A percentile compares a stretch with the other conserved stretches of the same genome.
Evolutionary conservation across 306 rosid species (phyloP).

Genomic region (Acacia acuminata): DNA sequence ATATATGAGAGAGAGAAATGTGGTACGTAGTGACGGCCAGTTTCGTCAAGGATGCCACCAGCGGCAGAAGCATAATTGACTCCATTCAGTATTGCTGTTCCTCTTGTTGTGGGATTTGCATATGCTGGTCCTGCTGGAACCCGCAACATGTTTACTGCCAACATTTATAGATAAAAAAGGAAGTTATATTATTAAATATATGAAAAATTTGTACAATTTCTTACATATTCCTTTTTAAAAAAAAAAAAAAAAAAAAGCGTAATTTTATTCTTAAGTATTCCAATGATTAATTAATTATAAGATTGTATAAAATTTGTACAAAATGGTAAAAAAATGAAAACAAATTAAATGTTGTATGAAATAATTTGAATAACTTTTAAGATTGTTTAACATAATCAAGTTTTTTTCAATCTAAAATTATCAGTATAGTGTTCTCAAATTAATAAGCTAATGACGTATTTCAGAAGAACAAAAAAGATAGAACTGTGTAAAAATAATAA

Average conservation of each 20-base stretch:
- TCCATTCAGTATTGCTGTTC: slow-evolving; percentile 53
- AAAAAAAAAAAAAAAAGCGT: too few relatives aligned
- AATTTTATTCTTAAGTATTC: too few relatives aligned
- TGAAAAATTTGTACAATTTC: too few relatives aligned
- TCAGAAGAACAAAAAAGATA: background rate
- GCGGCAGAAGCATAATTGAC: slow-evolving; percentile 87
- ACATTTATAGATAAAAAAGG: background rate
- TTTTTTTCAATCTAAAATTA: too few relatives aligned
- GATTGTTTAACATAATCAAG: background rate
- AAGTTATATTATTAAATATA: too few relatives aligned
- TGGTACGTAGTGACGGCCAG: slow-evolving; percentile 69
- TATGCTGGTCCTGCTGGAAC: slow-evolving; percentile 69
- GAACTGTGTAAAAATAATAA: background rate
- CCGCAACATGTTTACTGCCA: slow-evolving; percentile 62
- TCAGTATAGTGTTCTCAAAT: background rate
- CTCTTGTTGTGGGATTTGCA: slow-evolving; percentile 52
- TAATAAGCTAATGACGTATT: background rate
- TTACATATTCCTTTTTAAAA: too few relatives aligned
- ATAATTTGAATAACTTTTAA: too few relatives aligned
- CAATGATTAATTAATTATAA: too few relatives aligned
- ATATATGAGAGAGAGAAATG: background rate
- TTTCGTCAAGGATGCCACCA: slow-evolving; percentile 74
- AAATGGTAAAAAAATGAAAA: too few relatives aligned
- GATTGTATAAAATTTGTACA: background rate
- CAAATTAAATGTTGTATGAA: too few relatives aligned